These are phyloP conservation scores for Calocybe indica DNA, from an alignment of 768 basidiomycete genomes.

Conservation along the genomic window DNA sequence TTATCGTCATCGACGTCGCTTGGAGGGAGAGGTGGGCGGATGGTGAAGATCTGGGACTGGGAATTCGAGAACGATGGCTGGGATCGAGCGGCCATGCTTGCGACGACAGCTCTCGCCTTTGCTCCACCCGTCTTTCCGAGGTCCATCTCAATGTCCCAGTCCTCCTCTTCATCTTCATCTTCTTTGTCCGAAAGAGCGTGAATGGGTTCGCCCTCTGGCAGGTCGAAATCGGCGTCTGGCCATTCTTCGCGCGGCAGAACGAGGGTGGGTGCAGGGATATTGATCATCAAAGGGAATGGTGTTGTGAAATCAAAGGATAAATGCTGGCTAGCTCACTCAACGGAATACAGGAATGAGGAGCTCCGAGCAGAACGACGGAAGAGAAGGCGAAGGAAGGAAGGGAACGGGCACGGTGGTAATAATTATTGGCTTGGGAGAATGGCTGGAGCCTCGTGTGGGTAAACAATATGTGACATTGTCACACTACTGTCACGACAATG, in stretches of 20 bases:
- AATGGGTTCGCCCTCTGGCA: slow-evolving; percentile 68
- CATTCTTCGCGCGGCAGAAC: slow-evolving; percentile 66
- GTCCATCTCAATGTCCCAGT: slow-evolving; percentile 81
- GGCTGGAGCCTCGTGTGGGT: slow-evolving; percentile 22
- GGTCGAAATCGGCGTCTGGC: slow-evolving; percentile 83
- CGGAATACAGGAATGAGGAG: slow-evolving; percentile 15
- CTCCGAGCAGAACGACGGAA: slow-evolving; percentile 12
- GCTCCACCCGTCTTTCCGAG: slow-evolving; percentile 52
- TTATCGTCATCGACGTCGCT: slow-evolving; percentile 62
- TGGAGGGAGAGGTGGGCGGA: slow-evolving; percentile 55
- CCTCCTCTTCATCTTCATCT: slow-evolving; percentile 57
- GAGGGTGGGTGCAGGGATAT: slow-evolving; percentile 54
- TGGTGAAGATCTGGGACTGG: slow-evolving; percentile 45
- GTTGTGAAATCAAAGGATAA: not conserved
- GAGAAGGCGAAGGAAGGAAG: not conserved
- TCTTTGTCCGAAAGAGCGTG: slow-evolving; percentile 63
- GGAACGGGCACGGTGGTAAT: not conserved
- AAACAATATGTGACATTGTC: slow-evolving; percentile 14
- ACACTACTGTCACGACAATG: slow-evolving; percentile 17
- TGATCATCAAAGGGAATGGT: slow-evolving; percentile 36
- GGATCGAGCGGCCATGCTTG: slow-evolving; percentile 32
- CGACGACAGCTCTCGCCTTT: slow-evolving; percentile 33
- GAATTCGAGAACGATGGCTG: slow-evolving; percentile 26
- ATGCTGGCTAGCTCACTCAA: no score
- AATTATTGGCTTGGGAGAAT: slow-evolving; percentile 6